phyloP scores from a whole-genome alignment of 495 filamentous ascomycete genomes.

The Friedmanniomyces simplex region DNA sequence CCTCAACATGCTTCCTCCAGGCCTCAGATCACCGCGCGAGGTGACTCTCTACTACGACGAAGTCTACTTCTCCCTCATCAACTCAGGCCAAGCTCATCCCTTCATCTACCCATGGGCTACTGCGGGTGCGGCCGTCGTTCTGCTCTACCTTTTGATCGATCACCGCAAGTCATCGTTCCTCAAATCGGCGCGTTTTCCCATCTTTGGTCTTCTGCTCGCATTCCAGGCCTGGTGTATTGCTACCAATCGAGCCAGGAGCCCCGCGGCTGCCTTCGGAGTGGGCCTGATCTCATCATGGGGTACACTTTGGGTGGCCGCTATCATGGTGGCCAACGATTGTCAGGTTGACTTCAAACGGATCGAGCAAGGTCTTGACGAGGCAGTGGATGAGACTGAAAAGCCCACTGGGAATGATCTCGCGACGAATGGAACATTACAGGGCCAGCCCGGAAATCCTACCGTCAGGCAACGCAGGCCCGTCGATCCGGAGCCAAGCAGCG shows the following conservation, averaged over 20 bases:
- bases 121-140: slow-evolving; percentile 39
- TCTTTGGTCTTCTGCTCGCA: slow-evolving; percentile 37
- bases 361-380: slow-evolving; percentile 27
- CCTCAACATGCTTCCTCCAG: slow-evolving; percentile 11
- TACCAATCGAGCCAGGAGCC: slow-evolving; percentile 41
- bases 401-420: background rate
- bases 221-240: slow-evolving; percentile 26
- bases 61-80: slow-evolving; percentile 15
- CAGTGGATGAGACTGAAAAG: background rate
- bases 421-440: background rate
- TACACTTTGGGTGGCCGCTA: slow-evolving; percentile 50
- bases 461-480: background rate
- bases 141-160: slow-evolving; percentile 50
- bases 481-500: background rate
- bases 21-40: slow-evolving; percentile 11
- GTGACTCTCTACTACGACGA: slow-evolving; percentile 16
- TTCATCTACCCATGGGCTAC: slow-evolving; percentile 48
- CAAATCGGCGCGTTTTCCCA: slow-evolving; percentile 38
- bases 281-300: slow-evolving; percentile 58
- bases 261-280: slow-evolving; percentile 54
- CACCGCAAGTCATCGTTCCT: slow-evolving; percentile 42
- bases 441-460: background rate
- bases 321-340: slow-evolving; percentile 54
- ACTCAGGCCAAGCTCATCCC: slow-evolving; percentile 36
- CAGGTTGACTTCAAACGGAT: slow-evolving; percentile 61